Conservation (phyloP, 2,329 filamentous ascomycete genomes). For the Colletotrichum chrysophilum region DNA sequence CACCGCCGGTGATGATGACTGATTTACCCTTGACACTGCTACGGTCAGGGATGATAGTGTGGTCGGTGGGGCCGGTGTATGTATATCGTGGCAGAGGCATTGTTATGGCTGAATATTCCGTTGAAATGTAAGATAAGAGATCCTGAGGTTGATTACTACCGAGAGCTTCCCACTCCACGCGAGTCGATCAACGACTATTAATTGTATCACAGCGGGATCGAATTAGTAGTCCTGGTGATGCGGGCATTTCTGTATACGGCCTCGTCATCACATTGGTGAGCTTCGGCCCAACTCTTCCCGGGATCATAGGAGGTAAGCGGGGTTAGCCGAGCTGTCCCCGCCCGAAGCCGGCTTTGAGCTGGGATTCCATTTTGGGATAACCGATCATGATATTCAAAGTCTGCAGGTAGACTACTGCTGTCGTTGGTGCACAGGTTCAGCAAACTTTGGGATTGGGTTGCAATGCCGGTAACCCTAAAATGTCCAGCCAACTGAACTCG, state of each 20-base stretch:
- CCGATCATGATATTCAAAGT: neutral
- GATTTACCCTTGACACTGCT: slow-evolving; percentile 45
- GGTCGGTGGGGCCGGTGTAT: slow-evolving; percentile 39
- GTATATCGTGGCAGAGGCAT: slow-evolving; percentile 30
- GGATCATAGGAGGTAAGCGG: neutral
- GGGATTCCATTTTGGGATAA: neutral
- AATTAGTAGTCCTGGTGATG: neutral
- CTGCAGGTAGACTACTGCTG: neutral
- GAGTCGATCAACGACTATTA: neutral
- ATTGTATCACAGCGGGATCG: neutral
- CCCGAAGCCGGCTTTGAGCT: neutral
- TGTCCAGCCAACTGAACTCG: neutral
- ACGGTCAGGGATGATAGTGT: slow-evolving; percentile 37
- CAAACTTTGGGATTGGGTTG: neutral
- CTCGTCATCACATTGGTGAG: neutral
- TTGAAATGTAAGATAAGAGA: neutral
- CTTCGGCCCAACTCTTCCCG: neutral
- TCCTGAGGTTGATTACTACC: neutral
- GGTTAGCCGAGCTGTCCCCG: neutral
- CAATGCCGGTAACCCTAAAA: neutral
- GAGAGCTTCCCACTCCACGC: neutral
- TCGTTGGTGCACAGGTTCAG: neutral
- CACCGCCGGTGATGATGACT: slow-evolving; percentile 54
- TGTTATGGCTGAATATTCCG: neutral
- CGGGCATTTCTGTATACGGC: neutral